phyloP scores from a whole-genome alignment of 305 asterid genomes.

The Nicotiana rustica region DNA sequence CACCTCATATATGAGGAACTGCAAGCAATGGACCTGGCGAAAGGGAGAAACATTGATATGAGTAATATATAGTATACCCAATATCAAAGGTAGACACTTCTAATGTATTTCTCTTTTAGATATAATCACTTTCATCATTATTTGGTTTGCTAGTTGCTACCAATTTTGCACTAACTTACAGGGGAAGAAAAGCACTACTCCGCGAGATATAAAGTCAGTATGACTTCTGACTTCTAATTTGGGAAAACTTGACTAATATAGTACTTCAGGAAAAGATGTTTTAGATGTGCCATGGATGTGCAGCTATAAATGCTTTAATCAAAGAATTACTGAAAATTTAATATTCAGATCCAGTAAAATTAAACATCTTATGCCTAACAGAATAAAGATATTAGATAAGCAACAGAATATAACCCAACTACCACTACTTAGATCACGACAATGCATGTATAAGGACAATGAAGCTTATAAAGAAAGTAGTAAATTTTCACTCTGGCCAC shows the following conservation, averaged over 20 bases:
- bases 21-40: slow-evolving; percentile 90
- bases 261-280: background rate
- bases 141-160: slow-evolving; percentile 11
- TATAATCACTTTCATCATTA: slow-evolving; percentile 4
- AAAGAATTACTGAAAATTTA: background rate
- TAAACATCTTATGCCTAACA: background rate
- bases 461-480: slow-evolving; percentile 19
- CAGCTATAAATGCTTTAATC: background rate
- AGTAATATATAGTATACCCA: slow-evolving; percentile 3
- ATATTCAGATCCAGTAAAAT: background rate
- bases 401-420: background rate
- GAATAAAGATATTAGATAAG: background rate
- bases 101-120: slow-evolving; percentile 21
- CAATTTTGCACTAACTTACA: background rate
- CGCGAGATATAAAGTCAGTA: background rate
- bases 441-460: slow-evolving; percentile 27
- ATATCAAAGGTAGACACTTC: background rate
- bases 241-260: slow-evolving; percentile 10
- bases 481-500: slow-evolving; percentile 23
- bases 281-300: background rate
- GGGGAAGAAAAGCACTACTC: background rate
- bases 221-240: slow-evolving; percentile 16
- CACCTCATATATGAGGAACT: slow-evolving; percentile 97
- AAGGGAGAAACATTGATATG: slow-evolving; percentile 33
- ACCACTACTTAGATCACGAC: background rate